Percentiles rank a stretch among this genome's conserved stretches.
Evolutionary conservation across 23 red algal genomes (phyloP).

Genomic region (Gracilaria domingensis): DNA sequence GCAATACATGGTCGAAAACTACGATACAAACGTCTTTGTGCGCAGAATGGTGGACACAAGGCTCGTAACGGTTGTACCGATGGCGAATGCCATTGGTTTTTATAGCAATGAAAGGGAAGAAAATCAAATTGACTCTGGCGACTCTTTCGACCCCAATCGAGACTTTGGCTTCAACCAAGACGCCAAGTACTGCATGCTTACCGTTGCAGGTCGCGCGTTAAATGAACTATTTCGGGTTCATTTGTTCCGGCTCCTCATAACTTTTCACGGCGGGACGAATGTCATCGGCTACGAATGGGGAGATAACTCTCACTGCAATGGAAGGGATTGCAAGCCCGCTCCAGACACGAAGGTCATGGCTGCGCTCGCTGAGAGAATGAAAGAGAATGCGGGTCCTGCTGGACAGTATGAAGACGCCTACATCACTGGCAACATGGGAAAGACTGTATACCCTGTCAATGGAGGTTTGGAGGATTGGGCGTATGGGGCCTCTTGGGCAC

Average conservation of each 20-base stretch:
- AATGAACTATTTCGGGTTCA: slow-evolving; percentile 87
- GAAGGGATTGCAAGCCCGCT: slow-evolving; percentile 59
- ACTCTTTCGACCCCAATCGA: slow-evolving; percentile 83
- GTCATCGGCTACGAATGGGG: slow-evolving; percentile 99
- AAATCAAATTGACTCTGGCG: slow-evolving; percentile 16
- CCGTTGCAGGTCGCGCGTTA: slow-evolving; percentile 81
- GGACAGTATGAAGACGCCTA: slow-evolving; percentile 69
- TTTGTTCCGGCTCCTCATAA: slow-evolving; percentile 85
- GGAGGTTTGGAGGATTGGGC: slow-evolving; percentile 99
- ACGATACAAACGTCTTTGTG: slow-evolving; percentile 46
- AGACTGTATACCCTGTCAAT: slow-evolving; percentile 89
- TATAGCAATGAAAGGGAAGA: slow-evolving; percentile 34
- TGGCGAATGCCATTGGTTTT: slow-evolving; percentile 87
- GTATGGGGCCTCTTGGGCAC: slow-evolving; percentile 90
- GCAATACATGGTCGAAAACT: slow-evolving; percentile 64
- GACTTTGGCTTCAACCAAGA: slow-evolving; percentile 97
- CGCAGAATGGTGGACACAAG: slow-evolving; percentile 71
- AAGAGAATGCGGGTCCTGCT: slow-evolving; percentile 61
- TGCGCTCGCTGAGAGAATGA: slow-evolving; percentile 67
- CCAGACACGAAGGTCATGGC: slow-evolving; percentile 84
- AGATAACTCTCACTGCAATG: slow-evolving; percentile 85
- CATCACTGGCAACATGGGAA: slow-evolving; percentile 92
- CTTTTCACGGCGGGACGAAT: slow-evolving; percentile 97
- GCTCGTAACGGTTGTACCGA: slow-evolving; percentile 55
- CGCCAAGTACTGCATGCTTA: slow-evolving; percentile 82